Base-by-base conservation (phyloP, 2,329 filamentous ascomycete species). In the Dactylonectria estremocensis region DNA sequence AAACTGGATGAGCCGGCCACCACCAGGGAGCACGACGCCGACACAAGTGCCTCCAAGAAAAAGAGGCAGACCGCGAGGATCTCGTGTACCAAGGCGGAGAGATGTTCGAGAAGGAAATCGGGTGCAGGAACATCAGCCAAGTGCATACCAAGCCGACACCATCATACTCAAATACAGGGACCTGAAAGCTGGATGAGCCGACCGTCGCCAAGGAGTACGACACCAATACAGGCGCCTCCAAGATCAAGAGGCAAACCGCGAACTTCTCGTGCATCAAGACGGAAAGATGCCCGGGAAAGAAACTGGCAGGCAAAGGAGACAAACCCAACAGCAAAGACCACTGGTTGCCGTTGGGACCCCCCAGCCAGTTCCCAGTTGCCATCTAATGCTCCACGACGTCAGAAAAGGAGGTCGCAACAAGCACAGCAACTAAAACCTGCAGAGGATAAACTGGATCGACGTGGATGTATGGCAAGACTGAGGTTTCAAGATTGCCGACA, bases 221-320 rank as follows among this genome's bases (percentile, higher is more conserved):
- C 35, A 40, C 35, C 35, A 40, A 40, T 40, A 13, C 56, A 56
- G 5, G 20, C 53, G 53, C 35, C 20, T 56, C 56, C 45, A 35
- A 59, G 56, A 50, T 50, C 45, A 59, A 40, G 56, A 59, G 56
- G 56, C 56, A 59, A 59, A 40, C 56, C 43, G 56, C 56, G 56
- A 59, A 59, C 24, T 59, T 59, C 56, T 59, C 56, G 56, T 37
- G 45, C 56, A 37, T 59, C 45, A 59, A 59, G 56, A n/a, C 45
- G 56, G 56, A 59, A 59, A 59, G 56, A 56, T 56, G 53, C 53
- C 53, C 35, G 35, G 53, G 53, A 56, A 56, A 56, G 53, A 24
- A 56, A 56, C 18, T 56, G 35, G 53, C n/a, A 3, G 53, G 20
- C 53, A 56, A 56, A 56, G n/a, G 53, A 31, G 53, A 56, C 11